Conservation (phyloP, 305 asterid species). For the Caryopteris hybrid region DNA sequence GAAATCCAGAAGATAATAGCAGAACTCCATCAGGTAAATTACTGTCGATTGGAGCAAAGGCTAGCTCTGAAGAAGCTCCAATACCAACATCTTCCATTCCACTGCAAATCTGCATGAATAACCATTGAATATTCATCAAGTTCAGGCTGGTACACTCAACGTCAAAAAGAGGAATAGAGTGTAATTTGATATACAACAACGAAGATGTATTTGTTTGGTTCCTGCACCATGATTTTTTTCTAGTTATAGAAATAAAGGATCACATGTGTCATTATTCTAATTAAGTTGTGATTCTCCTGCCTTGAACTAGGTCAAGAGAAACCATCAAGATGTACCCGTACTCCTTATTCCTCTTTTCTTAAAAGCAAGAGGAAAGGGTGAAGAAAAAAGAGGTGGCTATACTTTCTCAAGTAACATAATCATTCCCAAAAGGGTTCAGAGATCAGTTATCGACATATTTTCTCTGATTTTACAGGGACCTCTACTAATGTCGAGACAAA, state of each 20-base stretch:
- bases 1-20: constrained; percentile 41
- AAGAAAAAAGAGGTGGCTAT: neutral
- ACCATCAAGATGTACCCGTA: neutral
- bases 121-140: neutral
- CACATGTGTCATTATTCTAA: neutral
- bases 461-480: neutral
- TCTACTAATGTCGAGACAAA: neutral
- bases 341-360: neutral
- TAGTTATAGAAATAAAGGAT: neutral
- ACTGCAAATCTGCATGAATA: constrained; percentile 32
- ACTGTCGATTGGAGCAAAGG: constrained; percentile 35
- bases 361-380: neutral
- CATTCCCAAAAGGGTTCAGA: neutral
- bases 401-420: neutral
- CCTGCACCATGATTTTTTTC: neutral
- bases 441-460: neutral
- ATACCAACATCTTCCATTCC: constrained; percentile 36
- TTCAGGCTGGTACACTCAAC: neutral
- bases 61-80: constrained; percentile 43
- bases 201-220: neutral
- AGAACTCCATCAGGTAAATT: constrained; percentile 18
- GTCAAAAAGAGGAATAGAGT: neutral
- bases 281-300: neutral
- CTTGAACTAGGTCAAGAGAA: neutral
- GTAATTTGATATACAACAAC: neutral